Percentiles rank a stretch among this genome's conserved stretches.
These are phyloP conservation scores for Rhipidocladum racemiflorum DNA, from an alignment of 176 grass and related monocot genomes.

Conservation along the genomic window DNA sequence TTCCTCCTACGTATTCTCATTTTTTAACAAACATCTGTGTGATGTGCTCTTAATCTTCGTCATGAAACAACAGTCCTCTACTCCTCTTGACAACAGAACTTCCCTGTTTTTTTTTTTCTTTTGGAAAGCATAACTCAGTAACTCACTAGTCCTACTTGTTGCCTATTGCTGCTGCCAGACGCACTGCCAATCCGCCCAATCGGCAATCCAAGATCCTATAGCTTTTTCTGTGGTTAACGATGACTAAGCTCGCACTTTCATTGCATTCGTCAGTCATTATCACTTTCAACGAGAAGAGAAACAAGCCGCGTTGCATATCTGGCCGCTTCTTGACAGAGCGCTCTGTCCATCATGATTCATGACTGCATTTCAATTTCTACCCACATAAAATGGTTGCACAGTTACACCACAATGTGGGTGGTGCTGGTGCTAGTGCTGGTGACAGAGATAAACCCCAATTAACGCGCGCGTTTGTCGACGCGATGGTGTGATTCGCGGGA, in stretches of 20 bases:
- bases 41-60: background rate
- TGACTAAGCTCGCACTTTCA: constrained; percentile 8
- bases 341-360: background rate
- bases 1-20: background rate
- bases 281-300: background rate
- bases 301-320: background rate
- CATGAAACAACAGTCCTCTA: background rate
- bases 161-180: background rate
- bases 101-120: background rate
- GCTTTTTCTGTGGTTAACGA: background rate
- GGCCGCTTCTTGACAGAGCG: background rate
- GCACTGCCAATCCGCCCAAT: background rate
- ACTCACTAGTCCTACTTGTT: background rate
- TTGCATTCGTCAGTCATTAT: background rate
- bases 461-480: too few relatives aligned
- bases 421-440: too few relatives aligned
- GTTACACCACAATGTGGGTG: background rate
- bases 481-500: background rate
- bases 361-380: background rate
- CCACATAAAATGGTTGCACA: background rate
- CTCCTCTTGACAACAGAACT: background rate
- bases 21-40: background rate
- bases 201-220: background rate
- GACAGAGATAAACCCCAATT: background rate
- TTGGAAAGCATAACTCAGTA: background rate